Evolutionary conservation across 345 rosid genomes (phyloP).

Genomic region (Brassica incana): DNA sequence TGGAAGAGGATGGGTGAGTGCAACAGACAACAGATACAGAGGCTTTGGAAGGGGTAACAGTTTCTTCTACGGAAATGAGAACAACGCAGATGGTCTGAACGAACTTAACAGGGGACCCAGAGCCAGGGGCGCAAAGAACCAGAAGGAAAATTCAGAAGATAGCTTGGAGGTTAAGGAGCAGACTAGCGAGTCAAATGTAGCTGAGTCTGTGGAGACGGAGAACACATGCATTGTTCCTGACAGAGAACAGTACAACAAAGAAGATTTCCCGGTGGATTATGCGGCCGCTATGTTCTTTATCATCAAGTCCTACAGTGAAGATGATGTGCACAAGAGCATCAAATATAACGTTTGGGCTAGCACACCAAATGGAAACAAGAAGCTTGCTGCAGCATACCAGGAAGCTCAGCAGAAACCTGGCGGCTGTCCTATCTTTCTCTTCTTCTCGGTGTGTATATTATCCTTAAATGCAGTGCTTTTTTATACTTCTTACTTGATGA

Average conservation of each 20-base stretch:
- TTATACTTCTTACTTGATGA: neutral
- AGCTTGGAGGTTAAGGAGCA: constrained; percentile 56
- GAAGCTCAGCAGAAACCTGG: constrained; percentile 75
- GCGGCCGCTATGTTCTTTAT: constrained; percentile 76
- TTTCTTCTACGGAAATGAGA: constrained; percentile 60
- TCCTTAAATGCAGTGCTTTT: neutral
- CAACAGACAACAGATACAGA: constrained; percentile 62
- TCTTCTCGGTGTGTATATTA: constrained; percentile 71
- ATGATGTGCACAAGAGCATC: constrained; percentile 93
- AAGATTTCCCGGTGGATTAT: constrained; percentile 68
- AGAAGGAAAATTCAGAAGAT: constrained; percentile 48
- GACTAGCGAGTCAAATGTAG: constrained; percentile 43
- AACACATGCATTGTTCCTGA: constrained; percentile 46
- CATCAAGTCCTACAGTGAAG: constrained; percentile 94
- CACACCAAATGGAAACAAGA: constrained; percentile 94
- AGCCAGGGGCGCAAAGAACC: constrained; percentile 68
- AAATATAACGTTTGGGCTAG: constrained; percentile 95
- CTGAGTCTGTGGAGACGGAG: constrained; percentile 47
- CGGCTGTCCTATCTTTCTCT: constrained; percentile 74
- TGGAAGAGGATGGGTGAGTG: constrained; percentile 62
- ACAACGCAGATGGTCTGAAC: constrained; percentile 62
- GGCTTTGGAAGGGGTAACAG: constrained; percentile 70
- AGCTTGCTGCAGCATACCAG: constrained; percentile 87
- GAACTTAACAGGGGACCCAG: constrained; percentile 94
- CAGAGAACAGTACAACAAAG: constrained; percentile 62